Conservation (phyloP, 2,329 filamentous ascomycete genomes). For the Sporothrix dimorphospora region DNA sequence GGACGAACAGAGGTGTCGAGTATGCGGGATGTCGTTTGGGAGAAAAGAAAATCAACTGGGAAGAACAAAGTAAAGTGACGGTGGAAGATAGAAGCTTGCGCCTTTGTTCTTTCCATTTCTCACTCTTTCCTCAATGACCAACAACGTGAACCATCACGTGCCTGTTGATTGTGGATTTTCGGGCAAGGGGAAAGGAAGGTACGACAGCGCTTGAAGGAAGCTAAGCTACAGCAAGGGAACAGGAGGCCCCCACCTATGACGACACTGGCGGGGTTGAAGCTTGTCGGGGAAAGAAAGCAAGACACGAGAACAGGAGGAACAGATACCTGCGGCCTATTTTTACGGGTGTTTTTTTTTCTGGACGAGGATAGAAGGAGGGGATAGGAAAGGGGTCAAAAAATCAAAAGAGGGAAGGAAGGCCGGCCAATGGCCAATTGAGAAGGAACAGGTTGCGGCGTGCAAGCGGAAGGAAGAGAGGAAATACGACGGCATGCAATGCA, state of each 20-base stretch:
- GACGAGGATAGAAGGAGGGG: neutral
- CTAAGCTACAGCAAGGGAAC: constrained; percentile 5
- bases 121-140: neutral
- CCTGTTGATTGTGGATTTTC: neutral
- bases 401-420: neutral
- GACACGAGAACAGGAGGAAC: neutral
- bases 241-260: constrained; percentile 31
- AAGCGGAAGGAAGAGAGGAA: constrained; percentile 11
- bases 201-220: neutral
- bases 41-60: neutral
- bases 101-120: neutral
- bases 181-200: constrained; percentile 14
- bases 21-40: neutral
- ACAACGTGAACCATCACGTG: constrained; percentile 15
- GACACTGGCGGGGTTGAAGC: constrained; percentile 30
- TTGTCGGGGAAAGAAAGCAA: neutral
- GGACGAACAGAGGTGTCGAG: neutral
- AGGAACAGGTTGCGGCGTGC: neutral
- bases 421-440: constrained; percentile 12
- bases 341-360: neutral
- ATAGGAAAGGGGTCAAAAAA: neutral
- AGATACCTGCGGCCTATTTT: constrained; percentile 13
- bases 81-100: neutral
- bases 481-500: constrained; percentile 19
- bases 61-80: neutral